Evolutionary conservation across 2,329 filamentous ascomycete genomes (phyloP).

Genomic region (Curvularia spicifera): DNA sequence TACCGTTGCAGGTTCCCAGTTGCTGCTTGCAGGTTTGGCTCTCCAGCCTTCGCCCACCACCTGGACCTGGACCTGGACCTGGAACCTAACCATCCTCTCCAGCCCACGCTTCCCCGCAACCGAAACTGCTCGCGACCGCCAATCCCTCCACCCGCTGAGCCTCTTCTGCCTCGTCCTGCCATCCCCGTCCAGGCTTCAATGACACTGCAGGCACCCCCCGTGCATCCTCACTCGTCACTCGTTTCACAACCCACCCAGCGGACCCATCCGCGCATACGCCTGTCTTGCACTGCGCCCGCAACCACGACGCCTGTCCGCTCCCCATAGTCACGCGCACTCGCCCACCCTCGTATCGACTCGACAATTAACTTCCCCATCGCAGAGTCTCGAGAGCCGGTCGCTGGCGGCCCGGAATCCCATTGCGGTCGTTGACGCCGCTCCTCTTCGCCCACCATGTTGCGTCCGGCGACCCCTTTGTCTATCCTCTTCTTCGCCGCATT

Average conservation of each 20-base stretch:
- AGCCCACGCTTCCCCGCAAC: slow-evolving; percentile 24
- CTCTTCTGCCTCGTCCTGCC: slow-evolving; percentile 12
- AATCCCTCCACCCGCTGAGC: slow-evolving; percentile 17
- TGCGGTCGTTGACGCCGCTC: slow-evolving; percentile 24
- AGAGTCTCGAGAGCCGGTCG: slow-evolving; percentile 39
- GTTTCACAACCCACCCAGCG: slow-evolving; percentile 32
- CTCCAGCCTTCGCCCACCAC: slow-evolving; percentile 12
- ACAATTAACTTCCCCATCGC: slow-evolving; percentile 21
- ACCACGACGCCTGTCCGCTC: slow-evolving; percentile 9
- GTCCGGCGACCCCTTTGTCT: slow-evolving; percentile 89
- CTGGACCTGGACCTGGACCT: no score
- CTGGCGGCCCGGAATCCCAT: slow-evolving; percentile 37
- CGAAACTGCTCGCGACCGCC: slow-evolving; percentile 17
- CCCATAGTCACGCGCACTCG: slow-evolving; percentile 10
- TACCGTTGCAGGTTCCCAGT: slow-evolving; percentile 5
- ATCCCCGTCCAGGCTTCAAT: slow-evolving; percentile 29
- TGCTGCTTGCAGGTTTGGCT: slow-evolving; percentile 6
- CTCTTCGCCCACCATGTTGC: slow-evolving; percentile 70
- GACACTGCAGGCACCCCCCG: slow-evolving; percentile 37
- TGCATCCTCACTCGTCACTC: slow-evolving; percentile 38
- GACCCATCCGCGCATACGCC: slow-evolving; percentile 32
- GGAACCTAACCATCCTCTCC: slow-evolving; percentile 3
- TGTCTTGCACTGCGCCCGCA: slow-evolving; percentile 30
- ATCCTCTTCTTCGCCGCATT: slow-evolving; percentile 86
- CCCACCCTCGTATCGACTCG: slow-evolving; percentile 10